Evolutionary conservation across 2,329 filamentous ascomycete genomes (phyloP).

Genomic region (Plenodomus tracheiphilus): DNA sequence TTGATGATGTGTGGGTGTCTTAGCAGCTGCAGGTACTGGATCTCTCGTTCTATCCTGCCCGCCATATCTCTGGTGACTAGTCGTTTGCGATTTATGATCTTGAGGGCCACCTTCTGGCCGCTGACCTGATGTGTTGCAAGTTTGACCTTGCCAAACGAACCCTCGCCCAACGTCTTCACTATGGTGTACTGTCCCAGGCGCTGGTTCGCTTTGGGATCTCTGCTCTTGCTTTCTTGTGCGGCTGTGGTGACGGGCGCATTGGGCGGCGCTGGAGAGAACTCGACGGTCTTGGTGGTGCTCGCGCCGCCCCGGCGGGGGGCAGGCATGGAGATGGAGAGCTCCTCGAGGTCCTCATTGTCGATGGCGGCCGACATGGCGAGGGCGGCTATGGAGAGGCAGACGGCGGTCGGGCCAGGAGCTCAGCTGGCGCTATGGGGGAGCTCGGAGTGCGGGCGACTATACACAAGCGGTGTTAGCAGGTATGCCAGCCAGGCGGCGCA

Average conservation of each 20-base stretch:
- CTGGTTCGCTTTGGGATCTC: slow-evolving; percentile 69
- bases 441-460: too few species aligned
- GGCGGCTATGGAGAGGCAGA: neutral
- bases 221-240: slow-evolving; percentile 46
- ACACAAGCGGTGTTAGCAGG: slow-evolving; percentile 8
- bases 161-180: slow-evolving; percentile 88
- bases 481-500: slow-evolving; percentile 7
- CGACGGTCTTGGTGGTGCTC: slow-evolving; percentile 40
- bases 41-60: slow-evolving; percentile 94
- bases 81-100: slow-evolving; percentile 96
- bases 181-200: slow-evolving; percentile 91
- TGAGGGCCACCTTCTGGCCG: slow-evolving; percentile 92
- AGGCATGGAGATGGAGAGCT: slow-evolving; percentile 73
- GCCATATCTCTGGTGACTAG: slow-evolving; percentile 98
- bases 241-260: slow-evolving; percentile 24
- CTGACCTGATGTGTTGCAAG: slow-evolving; percentile 90
- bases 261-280: slow-evolving; percentile 35
- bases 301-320: slow-evolving; percentile 60
- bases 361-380: slow-evolving; percentile 53
- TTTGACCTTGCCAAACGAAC: slow-evolving; percentile 98
- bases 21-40: slow-evolving; percentile 93
- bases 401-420: too few species aligned
- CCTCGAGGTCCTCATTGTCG: slow-evolving; percentile 71
- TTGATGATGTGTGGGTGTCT: slow-evolving; percentile 99
- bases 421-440: too few species aligned